Evolutionary conservation across 805 yeast species (phyloP).

Genomic region (Ogataea sp.): DNA sequence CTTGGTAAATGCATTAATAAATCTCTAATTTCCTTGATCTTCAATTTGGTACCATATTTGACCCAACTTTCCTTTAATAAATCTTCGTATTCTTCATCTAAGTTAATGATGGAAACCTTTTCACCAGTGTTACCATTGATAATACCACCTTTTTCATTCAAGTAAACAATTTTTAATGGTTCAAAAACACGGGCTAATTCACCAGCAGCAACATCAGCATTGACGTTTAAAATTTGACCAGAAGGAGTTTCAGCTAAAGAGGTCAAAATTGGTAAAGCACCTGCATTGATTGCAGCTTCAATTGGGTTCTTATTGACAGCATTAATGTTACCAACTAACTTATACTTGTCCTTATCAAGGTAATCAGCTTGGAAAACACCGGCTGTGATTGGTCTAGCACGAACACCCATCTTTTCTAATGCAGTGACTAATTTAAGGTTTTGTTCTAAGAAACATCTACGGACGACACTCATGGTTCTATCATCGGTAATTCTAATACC

Average conservation of each 20-base stretch:
- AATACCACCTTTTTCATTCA: conserved; percentile 97
- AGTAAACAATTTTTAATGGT: conserved; percentile 92
- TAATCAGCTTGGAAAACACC: conserved; percentile 95
- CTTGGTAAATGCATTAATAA: conserved; percentile 90
- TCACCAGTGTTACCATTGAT: conserved; percentile 89
- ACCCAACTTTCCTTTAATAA: conserved; percentile 95
- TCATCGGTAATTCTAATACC: conserved; percentile 96
- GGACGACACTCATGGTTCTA: conserved; percentile 91
- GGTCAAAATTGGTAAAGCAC: conserved; percentile 93
- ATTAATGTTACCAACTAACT: conserved; percentile 84
- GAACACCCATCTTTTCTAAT: conserved; percentile 91
- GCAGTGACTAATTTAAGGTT: conserved; percentile 93
- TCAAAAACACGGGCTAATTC: conserved; percentile 95
- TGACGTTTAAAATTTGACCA: conserved; percentile 94
- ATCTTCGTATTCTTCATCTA: conserved; percentile 93
- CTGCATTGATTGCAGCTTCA: conserved; percentile 92
- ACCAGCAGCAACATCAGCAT: conserved; percentile 99
- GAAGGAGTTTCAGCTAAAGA: conserved; percentile 95
- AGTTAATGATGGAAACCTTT: conserved; percentile 79
- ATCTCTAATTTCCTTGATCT: conserved; percentile 94
- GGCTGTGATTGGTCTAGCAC: conserved; percentile 96
- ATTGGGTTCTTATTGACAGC: conserved; percentile 83
- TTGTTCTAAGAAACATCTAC: conserved; percentile 92
- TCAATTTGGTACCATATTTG: conserved; percentile 95
- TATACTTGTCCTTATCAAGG: conserved; percentile 82